Conservation (phyloP, 2,329 filamentous ascomycete species). For the Colletotrichum eleusines region DNA sequence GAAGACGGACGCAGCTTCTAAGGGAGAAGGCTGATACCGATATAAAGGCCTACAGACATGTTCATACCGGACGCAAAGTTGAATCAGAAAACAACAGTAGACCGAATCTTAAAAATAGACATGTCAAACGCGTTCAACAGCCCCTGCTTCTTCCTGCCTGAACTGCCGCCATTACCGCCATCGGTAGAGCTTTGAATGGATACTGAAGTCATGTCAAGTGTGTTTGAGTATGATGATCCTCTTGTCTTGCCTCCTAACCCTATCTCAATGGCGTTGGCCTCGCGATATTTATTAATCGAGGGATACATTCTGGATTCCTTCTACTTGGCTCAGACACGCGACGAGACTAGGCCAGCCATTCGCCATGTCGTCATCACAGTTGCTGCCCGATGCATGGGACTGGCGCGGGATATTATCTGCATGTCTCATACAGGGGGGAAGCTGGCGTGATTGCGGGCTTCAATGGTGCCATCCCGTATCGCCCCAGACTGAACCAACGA, state of each 20-base stretch:
- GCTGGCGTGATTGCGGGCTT: constrained; percentile 37
- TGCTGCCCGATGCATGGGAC: constrained; percentile 34
- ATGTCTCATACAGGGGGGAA: constrained; percentile 25
- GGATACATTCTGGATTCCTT: not conserved
- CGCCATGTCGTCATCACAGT: constrained; percentile 37
- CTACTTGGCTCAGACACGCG: constrained; percentile 8
- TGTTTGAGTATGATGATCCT: not conserved
- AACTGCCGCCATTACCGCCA: constrained; percentile 6
- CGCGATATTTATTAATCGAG: not conserved
- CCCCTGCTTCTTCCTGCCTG: constrained; percentile 51
- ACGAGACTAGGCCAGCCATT: not conserved
- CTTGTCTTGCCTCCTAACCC: too few species aligned
- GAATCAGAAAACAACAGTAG: not conserved
- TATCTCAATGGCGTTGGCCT: not conserved
- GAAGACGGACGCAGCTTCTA: not conserved
- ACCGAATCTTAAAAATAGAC: constrained; percentile 57
- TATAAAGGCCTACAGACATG: constrained; percentile 5
- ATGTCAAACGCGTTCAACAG: constrained; percentile 71
- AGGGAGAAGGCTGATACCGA: not conserved
- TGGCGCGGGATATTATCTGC: constrained; percentile 32
- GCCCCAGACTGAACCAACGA: not conserved
- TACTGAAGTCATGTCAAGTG: constrained; percentile 25
- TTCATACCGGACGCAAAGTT: not conserved
- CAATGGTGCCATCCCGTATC: constrained; percentile 33
- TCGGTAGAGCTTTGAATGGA: constrained; percentile 20